These are phyloP conservation scores for Paramecium pentaurelia DNA, from an alignment of 73 alveolate genomes.

Conservation along the genomic window DNA sequence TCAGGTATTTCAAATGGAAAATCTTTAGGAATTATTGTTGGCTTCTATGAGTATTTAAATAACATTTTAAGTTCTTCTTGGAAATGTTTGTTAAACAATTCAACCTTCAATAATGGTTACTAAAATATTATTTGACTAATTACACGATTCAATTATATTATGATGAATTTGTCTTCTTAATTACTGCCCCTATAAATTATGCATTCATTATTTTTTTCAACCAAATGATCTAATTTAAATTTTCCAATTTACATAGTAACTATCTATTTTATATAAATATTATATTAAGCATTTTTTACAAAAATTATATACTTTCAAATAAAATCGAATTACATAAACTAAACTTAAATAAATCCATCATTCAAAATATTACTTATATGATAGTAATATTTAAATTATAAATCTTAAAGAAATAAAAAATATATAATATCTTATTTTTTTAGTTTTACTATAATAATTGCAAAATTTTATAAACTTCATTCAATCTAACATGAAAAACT, in stretches of 20 bases:
- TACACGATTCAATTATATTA: slow-evolving; percentile 26
- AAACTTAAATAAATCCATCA: not conserved
- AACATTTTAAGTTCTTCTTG: slow-evolving; percentile 35
- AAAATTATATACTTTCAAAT: not conserved
- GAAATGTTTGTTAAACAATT: not conserved
- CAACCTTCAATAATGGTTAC: slow-evolving; percentile 29
- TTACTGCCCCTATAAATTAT: not conserved
- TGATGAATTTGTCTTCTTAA: not conserved
- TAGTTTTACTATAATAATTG: not conserved
- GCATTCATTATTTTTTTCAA: slow-evolving; percentile 46
- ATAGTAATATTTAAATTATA: not conserved
- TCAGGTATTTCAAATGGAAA: slow-evolving; percentile 28
- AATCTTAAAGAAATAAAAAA: not conserved
- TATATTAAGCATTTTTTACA: not conserved
- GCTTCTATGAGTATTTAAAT: slow-evolving; percentile 47
- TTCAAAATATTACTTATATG: not conserved
- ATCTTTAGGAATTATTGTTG: slow-evolving; percentile 56
- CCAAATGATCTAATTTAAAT: slow-evolving; percentile 39
- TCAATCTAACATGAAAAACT: not conserved
- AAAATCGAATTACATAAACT: not conserved
- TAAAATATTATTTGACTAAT: not conserved
- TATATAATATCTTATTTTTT: not conserved
- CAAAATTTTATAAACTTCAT: not conserved
- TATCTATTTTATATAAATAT: not conserved
- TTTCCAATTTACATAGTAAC: not conserved